Conservation (phyloP, 805 yeast genomes). For the Candida mattraensis region DNA sequence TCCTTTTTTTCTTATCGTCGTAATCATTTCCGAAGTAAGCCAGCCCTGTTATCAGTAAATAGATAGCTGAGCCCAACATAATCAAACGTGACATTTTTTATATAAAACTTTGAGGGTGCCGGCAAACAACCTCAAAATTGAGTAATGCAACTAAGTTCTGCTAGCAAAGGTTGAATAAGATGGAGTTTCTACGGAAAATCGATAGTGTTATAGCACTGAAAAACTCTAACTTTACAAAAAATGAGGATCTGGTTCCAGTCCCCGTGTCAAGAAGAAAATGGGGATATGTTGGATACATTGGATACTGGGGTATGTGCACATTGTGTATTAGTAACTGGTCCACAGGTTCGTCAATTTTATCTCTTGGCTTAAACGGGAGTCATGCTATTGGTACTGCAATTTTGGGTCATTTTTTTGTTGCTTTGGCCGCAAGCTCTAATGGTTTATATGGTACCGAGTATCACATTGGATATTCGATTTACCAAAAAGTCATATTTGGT, state of each 20-base stretch:
- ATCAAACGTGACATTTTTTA: too few species aligned
- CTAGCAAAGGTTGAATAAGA: too few species aligned
- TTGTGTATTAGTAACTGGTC: constrained; percentile 30
- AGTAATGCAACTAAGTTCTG: too few species aligned
- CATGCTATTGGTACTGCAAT: constrained; percentile 46
- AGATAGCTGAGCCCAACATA: too few species aligned
- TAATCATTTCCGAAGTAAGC: too few species aligned
- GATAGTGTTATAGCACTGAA: too few species aligned
- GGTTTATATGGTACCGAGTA: constrained; percentile 49
- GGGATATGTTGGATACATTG: constrained; percentile 29
- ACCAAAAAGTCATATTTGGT: constrained; percentile 46
- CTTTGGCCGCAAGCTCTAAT: constrained; percentile 44
- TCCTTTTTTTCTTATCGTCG: too few species aligned
- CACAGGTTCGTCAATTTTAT: constrained; percentile 44
- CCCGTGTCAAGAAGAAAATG: constrained; percentile 37
- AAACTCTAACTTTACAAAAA: constrained; percentile 7
- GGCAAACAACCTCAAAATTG: too few species aligned
- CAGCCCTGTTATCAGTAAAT: too few species aligned
- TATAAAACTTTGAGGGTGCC: too few species aligned
- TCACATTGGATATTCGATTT: constrained; percentile 51
- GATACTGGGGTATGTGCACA: constrained; percentile 31
- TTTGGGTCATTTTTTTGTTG: constrained; percentile 47
- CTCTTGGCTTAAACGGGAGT: constrained; percentile 44
- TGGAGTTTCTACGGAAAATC: too few species aligned
- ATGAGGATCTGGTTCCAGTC: constrained; percentile 38